phyloP scores from a whole-genome alignment of 306 rosid genomes.

The Biancaea sappan region DNA sequence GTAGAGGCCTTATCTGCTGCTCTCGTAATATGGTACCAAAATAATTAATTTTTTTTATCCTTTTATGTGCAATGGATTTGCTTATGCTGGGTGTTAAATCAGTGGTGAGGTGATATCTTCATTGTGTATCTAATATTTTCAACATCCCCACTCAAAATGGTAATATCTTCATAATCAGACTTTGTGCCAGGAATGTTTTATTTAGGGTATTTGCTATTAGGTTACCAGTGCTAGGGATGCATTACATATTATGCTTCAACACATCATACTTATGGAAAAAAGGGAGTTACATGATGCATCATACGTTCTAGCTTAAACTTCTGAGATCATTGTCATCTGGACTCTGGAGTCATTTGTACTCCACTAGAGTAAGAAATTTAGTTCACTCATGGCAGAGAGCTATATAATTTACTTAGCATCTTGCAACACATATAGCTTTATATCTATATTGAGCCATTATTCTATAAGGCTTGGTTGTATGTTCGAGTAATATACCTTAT shows the following conservation, averaged over 20 bases:
- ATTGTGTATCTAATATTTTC: not conserved
- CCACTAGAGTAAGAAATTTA: not conserved
- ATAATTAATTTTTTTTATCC: not conserved
- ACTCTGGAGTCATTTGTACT: not conserved
- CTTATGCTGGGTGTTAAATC: not conserved
- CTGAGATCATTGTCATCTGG: not conserved
- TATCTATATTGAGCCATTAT: not conserved
- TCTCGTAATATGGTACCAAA: conserved; percentile 75
- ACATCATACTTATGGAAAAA: conserved; percentile 18
- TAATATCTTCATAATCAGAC: not conserved
- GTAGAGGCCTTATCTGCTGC: conserved; percentile 99
- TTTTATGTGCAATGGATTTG: not conserved
- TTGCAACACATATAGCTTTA: conserved; percentile 7
- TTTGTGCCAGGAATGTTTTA: conserved; percentile 19
- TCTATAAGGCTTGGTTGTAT: conserved; percentile 21
- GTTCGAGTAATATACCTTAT: too few relatives aligned
- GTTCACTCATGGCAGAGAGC: not conserved
- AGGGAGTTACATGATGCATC: not conserved
- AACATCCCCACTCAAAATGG: not conserved
- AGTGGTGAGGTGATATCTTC: conserved; percentile 9
- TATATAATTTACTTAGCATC: conserved; percentile 11
- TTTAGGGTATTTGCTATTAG: conserved; percentile 14
- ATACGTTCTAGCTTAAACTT: conserved; percentile 15
- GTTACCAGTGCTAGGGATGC: conserved; percentile 11
- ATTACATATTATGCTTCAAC: not conserved